Conservation (phyloP, 306 rosid genomes). For the Cicer judaicum region DNA sequence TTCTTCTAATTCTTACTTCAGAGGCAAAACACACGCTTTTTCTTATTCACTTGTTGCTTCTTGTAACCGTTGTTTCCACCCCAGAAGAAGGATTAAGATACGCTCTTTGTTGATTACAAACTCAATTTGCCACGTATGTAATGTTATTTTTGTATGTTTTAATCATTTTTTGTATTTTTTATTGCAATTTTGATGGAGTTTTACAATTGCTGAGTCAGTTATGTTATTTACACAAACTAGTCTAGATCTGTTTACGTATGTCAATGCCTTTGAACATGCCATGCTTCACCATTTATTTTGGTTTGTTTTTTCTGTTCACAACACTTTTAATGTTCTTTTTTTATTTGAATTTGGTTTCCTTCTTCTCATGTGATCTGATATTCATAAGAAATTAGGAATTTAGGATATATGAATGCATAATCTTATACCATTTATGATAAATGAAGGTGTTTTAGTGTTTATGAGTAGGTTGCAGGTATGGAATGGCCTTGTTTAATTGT, state of each 20-base stretch:
- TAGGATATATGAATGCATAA: slow-evolving; percentile 13
- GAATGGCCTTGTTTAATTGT: background rate
- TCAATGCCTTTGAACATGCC: slow-evolving; percentile 1
- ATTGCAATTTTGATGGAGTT: slow-evolving; percentile 5
- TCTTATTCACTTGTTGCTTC: slow-evolving; percentile 8
- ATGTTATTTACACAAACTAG: background rate
- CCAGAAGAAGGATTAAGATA: background rate
- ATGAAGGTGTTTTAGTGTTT: slow-evolving; percentile 12
- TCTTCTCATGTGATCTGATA: slow-evolving; percentile 1
- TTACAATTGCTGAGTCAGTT: slow-evolving; percentile 6
- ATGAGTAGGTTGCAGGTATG: slow-evolving; percentile 14
- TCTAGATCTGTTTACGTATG: slow-evolving; percentile 52
- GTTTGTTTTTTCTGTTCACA: background rate
- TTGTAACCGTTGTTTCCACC: slow-evolving; percentile 4
- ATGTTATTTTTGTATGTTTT: background rate
- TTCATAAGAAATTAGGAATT: slow-evolving; percentile 26
- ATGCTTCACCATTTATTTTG: slow-evolving; percentile 26
- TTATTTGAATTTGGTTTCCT: slow-evolving; percentile 35
- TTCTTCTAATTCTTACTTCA: slow-evolving; percentile 4
- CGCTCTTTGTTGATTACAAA: slow-evolving; percentile 6
- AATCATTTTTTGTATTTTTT: background rate
- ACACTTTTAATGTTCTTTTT: background rate
- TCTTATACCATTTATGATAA: background rate
- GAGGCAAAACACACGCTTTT: slow-evolving; percentile 10
- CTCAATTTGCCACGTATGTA: slow-evolving; percentile 48